phyloP scores from a whole-genome alignment of 805 yeast genomes.

The Maudiozyma barnettii region DNA sequence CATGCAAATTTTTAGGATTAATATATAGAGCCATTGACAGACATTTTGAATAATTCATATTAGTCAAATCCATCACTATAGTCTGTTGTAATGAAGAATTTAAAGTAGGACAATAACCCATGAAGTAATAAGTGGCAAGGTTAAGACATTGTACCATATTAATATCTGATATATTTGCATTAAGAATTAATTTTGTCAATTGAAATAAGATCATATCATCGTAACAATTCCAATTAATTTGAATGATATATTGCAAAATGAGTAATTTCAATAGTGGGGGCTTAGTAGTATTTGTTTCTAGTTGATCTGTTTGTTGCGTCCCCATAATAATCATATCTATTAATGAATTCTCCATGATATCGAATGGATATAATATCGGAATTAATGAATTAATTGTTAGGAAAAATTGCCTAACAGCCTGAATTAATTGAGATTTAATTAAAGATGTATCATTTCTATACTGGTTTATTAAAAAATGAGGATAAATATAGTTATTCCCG shows the following conservation, averaged over 20 bases:
- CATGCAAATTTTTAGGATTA: constrained; percentile 14
- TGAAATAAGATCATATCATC: constrained; percentile 20
- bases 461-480: constrained; percentile 15
- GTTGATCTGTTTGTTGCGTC: constrained; percentile 7
- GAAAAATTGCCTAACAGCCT: constrained; percentile 10
- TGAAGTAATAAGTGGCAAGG: constrained; percentile 20
- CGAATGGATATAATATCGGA: constrained; percentile 19
- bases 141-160: constrained; percentile 17
- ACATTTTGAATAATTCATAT: constrained; percentile 13
- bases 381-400: constrained; percentile 16
- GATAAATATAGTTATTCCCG: constrained; percentile 10
- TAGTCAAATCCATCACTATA: constrained; percentile 11
- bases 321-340: constrained; percentile 1
- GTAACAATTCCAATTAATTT: constrained; percentile 24
- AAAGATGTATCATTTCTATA: constrained; percentile 8
- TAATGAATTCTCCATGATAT: constrained; percentile 9
- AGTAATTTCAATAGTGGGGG: constrained; percentile 4
- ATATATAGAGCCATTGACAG: constrained; percentile 18
- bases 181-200: constrained; percentile 17
- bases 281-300: neutral
- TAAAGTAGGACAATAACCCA: constrained; percentile 10
- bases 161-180: constrained; percentile 7
- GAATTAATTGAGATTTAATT: constrained; percentile 6
- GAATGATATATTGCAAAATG: constrained; percentile 19
- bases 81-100: neutral